Percentiles rank a stretch among this genome's conserved stretches.
Evolutionary conservation across 768 basidiomycete species (phyloP).

Genomic region (Chalciporus chontae): DNA sequence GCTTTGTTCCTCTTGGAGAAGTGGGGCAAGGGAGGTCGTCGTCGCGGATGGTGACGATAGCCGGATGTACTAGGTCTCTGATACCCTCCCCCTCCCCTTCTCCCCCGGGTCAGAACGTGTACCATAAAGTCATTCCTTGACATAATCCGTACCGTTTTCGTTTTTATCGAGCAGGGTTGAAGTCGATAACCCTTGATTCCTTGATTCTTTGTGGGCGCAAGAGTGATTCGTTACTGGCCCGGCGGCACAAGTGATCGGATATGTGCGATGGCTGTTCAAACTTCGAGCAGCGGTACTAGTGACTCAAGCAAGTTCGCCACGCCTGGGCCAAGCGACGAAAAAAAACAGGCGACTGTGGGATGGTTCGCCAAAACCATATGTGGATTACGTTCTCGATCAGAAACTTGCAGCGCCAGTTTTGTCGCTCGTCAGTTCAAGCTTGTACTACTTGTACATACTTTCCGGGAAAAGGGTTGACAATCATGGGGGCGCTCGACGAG

Average conservation of each 20-base stretch:
- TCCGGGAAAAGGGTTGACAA: neutral
- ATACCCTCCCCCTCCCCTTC: too few relatives aligned
- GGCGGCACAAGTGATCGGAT: neutral
- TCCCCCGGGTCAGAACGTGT: neutral
- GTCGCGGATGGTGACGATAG: conserved; percentile 50
- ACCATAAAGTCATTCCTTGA: conserved; percentile 7
- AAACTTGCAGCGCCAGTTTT: neutral
- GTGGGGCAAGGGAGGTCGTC: conserved; percentile 82
- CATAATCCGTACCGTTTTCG: neutral
- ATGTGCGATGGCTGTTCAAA: neutral
- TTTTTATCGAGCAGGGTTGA: neutral
- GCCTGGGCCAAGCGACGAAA: neutral
- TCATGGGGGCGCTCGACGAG: conserved; percentile 12
- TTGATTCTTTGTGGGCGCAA: neutral
- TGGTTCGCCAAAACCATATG: neutral
- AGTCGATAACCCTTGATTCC: neutral
- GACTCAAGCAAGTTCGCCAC: neutral
- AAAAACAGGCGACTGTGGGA: neutral
- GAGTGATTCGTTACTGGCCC: neutral
- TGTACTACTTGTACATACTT: neutral
- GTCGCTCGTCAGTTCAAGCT: neutral
- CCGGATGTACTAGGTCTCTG: neutral
- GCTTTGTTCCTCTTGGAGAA: conserved; percentile 82
- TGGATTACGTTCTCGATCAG: neutral
- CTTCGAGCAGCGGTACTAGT: neutral